Evolutionary conservation across 257 asterid genomes (phyloP).

Genomic region (Primulina tabacum): DNA sequence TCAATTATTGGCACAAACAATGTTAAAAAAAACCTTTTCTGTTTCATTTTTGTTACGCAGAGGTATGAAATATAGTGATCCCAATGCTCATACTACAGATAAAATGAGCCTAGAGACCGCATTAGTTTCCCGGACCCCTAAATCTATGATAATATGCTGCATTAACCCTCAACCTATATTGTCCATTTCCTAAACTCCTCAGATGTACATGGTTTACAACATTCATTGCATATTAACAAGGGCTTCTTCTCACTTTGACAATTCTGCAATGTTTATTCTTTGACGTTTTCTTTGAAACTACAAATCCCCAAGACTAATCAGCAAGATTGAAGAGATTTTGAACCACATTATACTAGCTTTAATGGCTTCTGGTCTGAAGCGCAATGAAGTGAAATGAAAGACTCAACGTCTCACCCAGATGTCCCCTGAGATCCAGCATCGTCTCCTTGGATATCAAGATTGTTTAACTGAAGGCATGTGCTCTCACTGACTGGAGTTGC

Average conservation of each 20-base stretch:
- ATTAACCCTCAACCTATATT: slow-evolving; percentile 6
- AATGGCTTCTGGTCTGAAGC: slow-evolving; percentile 14
- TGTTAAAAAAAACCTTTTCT: neutral
- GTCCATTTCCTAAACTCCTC: neutral
- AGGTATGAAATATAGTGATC: neutral
- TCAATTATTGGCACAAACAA: neutral
- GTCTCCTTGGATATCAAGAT: slow-evolving; percentile 68
- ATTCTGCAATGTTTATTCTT: neutral
- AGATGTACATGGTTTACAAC: neutral
- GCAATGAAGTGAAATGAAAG: neutral
- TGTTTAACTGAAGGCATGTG: slow-evolving; percentile 44
- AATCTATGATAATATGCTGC: slow-evolving; percentile 5
- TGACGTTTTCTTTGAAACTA: neutral
- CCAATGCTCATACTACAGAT: neutral
- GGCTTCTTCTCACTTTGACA: neutral
- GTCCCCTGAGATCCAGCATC: slow-evolving; percentile 68
- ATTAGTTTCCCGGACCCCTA: neutral
- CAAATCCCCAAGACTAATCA: neutral
- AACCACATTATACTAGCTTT: neutral
- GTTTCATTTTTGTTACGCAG: neutral
- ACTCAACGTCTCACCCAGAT: slow-evolving; percentile 52
- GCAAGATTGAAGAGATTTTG: slow-evolving; percentile 4
- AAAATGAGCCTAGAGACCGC: neutral
- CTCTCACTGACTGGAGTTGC: slow-evolving; percentile 58
- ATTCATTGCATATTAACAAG: slow-evolving; percentile 7